Percentiles rank a stretch among this genome's conserved stretches.
Conservation (phyloP, 805 yeast species). For the Lipomyces starkeyi region DNA sequence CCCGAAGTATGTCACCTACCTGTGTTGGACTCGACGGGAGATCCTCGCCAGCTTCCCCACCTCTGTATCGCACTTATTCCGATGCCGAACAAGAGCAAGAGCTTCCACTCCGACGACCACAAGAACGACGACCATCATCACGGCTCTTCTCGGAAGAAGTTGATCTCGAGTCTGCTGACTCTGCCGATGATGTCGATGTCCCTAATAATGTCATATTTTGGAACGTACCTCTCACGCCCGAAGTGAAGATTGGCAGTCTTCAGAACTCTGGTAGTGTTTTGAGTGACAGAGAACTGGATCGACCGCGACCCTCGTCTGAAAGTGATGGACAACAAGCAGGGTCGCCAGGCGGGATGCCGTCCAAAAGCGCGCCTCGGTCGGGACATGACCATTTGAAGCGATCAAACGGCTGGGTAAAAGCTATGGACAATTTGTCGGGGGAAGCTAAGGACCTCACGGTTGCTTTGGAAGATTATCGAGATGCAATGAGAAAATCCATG, state of each 20-base stretch:
- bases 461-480: slow-evolving; percentile 41
- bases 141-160: neutral
- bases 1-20: neutral
- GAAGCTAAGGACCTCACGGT: slow-evolving; percentile 48
- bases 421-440: slow-evolving; percentile 44
- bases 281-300: neutral
- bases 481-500: slow-evolving; percentile 2
- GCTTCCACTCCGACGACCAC: slow-evolving; percentile 25
- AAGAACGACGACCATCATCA: neutral
- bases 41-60: neutral
- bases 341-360: neutral
- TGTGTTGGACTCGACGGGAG: neutral
- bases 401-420: slow-evolving; percentile 37
- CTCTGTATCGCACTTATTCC: neutral
- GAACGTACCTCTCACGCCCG: slow-evolving; percentile 69
- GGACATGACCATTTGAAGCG: neutral
- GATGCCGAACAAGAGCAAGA: slow-evolving; percentile 6
- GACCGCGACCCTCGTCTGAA: slow-evolving; percentile 2
- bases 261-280: neutral
- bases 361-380: neutral
- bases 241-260: slow-evolving; percentile 1
- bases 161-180: slow-evolving; percentile 43
- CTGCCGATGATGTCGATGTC: slow-evolving; percentile 60
- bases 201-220: slow-evolving; percentile 60
- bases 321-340: neutral